phyloP scores from a whole-genome alignment of 2,329 filamentous ascomycete genomes.

The Exophiala dermatitidis region DNA sequence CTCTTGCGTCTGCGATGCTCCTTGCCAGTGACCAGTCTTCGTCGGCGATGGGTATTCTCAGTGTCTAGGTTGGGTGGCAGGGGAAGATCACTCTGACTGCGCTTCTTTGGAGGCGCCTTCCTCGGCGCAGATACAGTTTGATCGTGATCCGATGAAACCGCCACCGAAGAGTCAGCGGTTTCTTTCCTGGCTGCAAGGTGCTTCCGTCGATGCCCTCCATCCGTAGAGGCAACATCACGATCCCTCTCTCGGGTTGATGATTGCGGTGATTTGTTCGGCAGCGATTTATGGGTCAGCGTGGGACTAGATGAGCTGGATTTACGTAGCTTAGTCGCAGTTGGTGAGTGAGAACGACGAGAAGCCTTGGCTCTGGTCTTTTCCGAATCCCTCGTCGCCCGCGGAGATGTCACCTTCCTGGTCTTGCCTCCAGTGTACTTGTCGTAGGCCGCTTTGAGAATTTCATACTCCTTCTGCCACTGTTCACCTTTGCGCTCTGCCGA shows the following conservation, averaged over 20 bases:
- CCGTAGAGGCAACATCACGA: slow-evolving; percentile 7
- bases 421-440: slow-evolving; percentile 33
- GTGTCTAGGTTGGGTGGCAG: slow-evolving; percentile 15
- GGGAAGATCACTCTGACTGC: slow-evolving; percentile 27
- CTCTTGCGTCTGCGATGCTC: slow-evolving; percentile 25
- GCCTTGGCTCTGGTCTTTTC: slow-evolving; percentile 35
- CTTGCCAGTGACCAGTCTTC: slow-evolving; percentile 27
- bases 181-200: slow-evolving; percentile 10
- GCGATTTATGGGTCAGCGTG: slow-evolving; percentile 21
- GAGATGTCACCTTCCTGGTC: slow-evolving; percentile 31
- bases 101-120: slow-evolving; percentile 20
- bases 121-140: slow-evolving; percentile 13
- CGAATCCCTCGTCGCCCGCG: slow-evolving; percentile 35
- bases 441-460: slow-evolving; percentile 63
- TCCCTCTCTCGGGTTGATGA: slow-evolving; percentile 15
- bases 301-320: slow-evolving; percentile 24
- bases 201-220: slow-evolving; percentile 12
- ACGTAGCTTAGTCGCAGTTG: slow-evolving; percentile 27
- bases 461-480: slow-evolving; percentile 81
- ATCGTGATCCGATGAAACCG: slow-evolving; percentile 27
- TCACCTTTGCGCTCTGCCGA: slow-evolving; percentile 75
- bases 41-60: slow-evolving; percentile 22
- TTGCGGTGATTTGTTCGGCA: slow-evolving; percentile 19
- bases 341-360: slow-evolving; percentile 36
- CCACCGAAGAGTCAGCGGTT: slow-evolving; percentile 19